Base-by-base conservation (phyloP, 1,284 basidiomycete species). In the Tilletia indica region DNA sequence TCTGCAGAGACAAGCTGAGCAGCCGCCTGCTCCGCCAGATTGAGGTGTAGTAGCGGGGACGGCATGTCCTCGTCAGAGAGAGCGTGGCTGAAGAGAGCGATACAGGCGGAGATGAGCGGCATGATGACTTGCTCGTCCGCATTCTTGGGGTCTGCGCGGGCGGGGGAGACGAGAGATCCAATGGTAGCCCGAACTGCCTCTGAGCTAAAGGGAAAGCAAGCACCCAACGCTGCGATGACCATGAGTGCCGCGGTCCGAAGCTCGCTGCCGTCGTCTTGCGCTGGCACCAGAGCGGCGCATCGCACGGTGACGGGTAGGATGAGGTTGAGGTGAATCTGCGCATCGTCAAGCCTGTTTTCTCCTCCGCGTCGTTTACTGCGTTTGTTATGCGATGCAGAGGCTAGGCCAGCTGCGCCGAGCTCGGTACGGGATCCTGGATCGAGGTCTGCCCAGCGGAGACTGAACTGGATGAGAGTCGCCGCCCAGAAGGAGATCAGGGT, bases 401-500 rank as follows among this genome's bases (percentile, higher is more conserved):
- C 80, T 75, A 19, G 79, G 85, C 38, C 88, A 86, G 45, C 89
- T 88, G 63, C 97, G 86, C 66, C 66, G 42, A 38, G 25, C 66
- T 67, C 36, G 9, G 16, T 58, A 4, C 34, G 25, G 8, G 21
- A 21, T 12, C 56, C 56, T 49, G 73, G 71, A 38, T 74, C 76
- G 39, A 72, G 47, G n/a, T 73, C 70, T n/a, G 78, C 70, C 42
- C 72, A 72, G 39, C 73, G 74, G 16, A 73, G 73, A 73, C 81
- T 80, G 77, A 92, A 93, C 68, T 93, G 93, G 36, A 96, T 89
- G 63, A 95, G 86, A 0, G 89, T 89, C 2, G 92, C 90, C 3
- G 91, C 89, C 86, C 94, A 94, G 85, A 98, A 98, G 0, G 90
- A 90, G 61, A 94, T 86, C 14, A 98, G 86, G 0, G 91, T 89